Evolutionary conservation across 768 basidiomycete genomes (phyloP).

Genomic region (Collybia nuda): DNA sequence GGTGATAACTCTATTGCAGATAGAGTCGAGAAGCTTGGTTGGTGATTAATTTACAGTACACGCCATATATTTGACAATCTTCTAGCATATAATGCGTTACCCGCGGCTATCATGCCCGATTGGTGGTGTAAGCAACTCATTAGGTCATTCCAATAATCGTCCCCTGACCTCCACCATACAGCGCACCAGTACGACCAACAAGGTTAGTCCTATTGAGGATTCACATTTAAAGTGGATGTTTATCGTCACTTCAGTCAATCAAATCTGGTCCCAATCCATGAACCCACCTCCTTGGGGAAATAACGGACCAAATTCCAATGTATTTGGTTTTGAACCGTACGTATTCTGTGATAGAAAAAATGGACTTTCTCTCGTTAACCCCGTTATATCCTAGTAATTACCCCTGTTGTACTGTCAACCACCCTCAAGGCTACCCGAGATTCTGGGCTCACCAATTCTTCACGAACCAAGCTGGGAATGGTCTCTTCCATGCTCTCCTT

Average conservation of each 20-base stretch:
- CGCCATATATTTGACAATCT: neutral
- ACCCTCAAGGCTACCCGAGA: conserved; percentile 38
- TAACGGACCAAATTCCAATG: conserved; percentile 37
- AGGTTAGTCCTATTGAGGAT: conserved; percentile 19
- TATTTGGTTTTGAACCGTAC: conserved; percentile 43
- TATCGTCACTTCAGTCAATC: conserved; percentile 27
- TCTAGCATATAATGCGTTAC: conserved; percentile 39
- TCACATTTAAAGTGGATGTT: neutral
- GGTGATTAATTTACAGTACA: neutral
- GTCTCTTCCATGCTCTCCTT: conserved; percentile 35
- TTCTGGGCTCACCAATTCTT: conserved; percentile 44
- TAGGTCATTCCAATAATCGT: neutral
- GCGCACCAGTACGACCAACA: conserved; percentile 45
- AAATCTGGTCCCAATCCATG: conserved; percentile 41
- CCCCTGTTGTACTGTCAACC: conserved; percentile 44
- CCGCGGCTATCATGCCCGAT: conserved; percentile 37
- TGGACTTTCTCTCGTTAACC: too few relatives aligned
- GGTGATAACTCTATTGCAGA: conserved; percentile 43
- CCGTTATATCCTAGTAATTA: conserved; percentile 29
- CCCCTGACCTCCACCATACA: conserved; percentile 4
- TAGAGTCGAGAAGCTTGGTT: conserved; percentile 37
- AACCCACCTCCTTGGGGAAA: conserved; percentile 36
- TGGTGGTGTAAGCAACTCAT: conserved; percentile 29
- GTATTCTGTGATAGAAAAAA: neutral
- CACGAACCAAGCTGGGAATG: conserved; percentile 24